Base-by-base conservation (phyloP, 2,329 filamentous ascomycete genomes). In the Phyllosticta ampelicida region DNA sequence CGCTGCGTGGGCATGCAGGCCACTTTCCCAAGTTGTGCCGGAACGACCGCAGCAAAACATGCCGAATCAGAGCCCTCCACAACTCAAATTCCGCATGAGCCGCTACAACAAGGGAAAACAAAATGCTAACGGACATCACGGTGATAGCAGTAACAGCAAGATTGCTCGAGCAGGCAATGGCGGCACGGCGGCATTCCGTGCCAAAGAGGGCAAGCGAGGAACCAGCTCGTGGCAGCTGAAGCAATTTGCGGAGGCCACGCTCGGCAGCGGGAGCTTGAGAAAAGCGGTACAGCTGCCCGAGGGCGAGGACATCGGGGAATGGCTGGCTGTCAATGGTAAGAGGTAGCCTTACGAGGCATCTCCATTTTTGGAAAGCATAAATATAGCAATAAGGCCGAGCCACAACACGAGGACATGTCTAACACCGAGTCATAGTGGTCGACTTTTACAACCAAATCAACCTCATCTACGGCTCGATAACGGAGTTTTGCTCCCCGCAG, bases 371-470 rank as follows among this genome's bases (percentile, higher is more conserved):
- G 26, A 55, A 50, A 26, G 51, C 36, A 56, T 54, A 57, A 70
- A 75, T 44, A 44, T 44, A 44, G 36, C 36, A 55, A 75, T 61
- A 19, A 18, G 51, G 18, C 48, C n/a, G 20, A 23, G 10, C 18
- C 16, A 16, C 23, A 9, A 18, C 20, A 18, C 49, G 2, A 20
- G 44, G 20, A 23, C 36, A 16, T 51, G 52, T n/a, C 54, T 44
- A 49, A 63, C 62, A 66, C 21, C 26, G n/a, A 28, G 10, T n/a
- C 9, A 56, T 65, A 96, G 91, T 99, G 78, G 94, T 99, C 77
- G 94, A 99, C 75, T 99, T 99, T 75, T 99, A 99, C 83, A 99
- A 99, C 78, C 94, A 99, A 75, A 95, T 99, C 79, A 99, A 99
- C 76, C 82, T 99, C 36, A 86, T 99, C 60, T 99, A 99, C 73